Evolutionary conservation across 306 rosid genomes (phyloP), one percentile per base, ranked within the genome.

Genomic region (Vigna angularis): DNA sequence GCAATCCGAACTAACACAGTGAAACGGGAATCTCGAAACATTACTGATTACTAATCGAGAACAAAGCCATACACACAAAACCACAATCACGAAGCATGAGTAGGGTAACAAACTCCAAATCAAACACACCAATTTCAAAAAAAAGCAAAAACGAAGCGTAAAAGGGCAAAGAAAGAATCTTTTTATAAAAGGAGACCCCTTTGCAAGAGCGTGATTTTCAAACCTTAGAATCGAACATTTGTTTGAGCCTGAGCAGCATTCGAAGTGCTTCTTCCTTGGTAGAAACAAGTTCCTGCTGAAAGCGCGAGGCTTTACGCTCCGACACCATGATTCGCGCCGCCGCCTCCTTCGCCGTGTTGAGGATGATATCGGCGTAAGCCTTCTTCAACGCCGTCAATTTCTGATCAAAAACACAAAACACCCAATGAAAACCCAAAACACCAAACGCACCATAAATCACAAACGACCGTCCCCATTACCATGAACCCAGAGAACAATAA

Each of bases 371-470:
- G 40, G 93, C 96, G 57, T 93, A 93, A 0, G 93, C 97, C 87
- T 86, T 93, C 91, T 93, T 90, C 86, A 90, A 81, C 13, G 96
- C 93, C 83, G 85, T 86, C 88, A 90, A 79, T 86, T 93, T 93
- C 97, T 93, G 87, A 68, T 73, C 71, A 82, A 58, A 30, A 64
- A 61, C 59, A 28, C 38, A 70, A 50, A 63, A 74, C 34, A 62
- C 10, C 47, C 57, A 77, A 75, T 69, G 20, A 67, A 69, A 72
- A 61, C 79, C 51, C 75, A 83, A 17, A 70, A 62, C 67, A 51
- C 56, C n/a, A 80, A 77, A 67, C 52, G 38, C 34, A 42, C 72
- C 22, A 7, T 3, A 24, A 20, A 81, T 72, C 75, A 79, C 61
- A 76, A 68, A 62, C 44, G 75, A 70, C 42, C 74, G 67, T 16